phyloP scores from a whole-genome alignment of 2,329 filamentous ascomycete species.

The Aspergillus ustus region DNA sequence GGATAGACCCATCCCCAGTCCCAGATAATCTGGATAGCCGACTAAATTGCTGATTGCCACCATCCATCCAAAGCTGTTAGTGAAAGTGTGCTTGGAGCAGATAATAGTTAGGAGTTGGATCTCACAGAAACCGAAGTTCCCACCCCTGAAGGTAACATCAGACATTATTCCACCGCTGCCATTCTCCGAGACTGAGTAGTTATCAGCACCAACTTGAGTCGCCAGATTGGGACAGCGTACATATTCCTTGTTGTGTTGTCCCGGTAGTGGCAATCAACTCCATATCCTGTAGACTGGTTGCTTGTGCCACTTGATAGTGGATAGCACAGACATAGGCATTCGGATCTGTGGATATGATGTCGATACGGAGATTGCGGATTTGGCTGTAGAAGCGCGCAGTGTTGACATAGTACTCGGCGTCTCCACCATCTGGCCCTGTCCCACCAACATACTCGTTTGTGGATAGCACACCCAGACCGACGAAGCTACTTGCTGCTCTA shows the following conservation, averaged over 20 bases:
- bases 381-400: slow-evolving; percentile 54
- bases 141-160: slow-evolving; percentile 64
- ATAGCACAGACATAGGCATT: slow-evolving; percentile 60
- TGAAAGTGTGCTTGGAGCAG: too few species aligned
- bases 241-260: slow-evolving; percentile 11
- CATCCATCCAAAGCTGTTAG: slow-evolving; percentile 6
- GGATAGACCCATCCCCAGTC: slow-evolving; percentile 60
- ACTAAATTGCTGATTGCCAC: slow-evolving; percentile 68
- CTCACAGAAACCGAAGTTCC: slow-evolving; percentile 44
- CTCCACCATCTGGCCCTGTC: slow-evolving; percentile 13
- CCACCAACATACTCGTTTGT: slow-evolving; percentile 70
- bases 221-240: neutral
- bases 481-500: slow-evolving; percentile 63
- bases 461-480: slow-evolving; percentile 81
- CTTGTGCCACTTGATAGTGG: slow-evolving; percentile 76
- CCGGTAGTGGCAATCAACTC: slow-evolving; percentile 12
- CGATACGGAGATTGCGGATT: slow-evolving; percentile 75
- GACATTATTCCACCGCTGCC: slow-evolving; percentile 62
- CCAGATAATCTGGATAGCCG: slow-evolving; percentile 60
- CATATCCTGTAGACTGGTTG: slow-evolving; percentile 69
- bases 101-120: neutral
- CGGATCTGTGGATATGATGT: slow-evolving; percentile 55
- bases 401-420: slow-evolving; percentile 70
- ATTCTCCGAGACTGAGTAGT: slow-evolving; percentile 26
- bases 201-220: neutral